Percentiles rank a stretch among this genome's conserved stretches.
phyloP scores from a whole-genome alignment of 2,329 filamentous ascomycete genomes.

The Fusarium mangiferae region DNA sequence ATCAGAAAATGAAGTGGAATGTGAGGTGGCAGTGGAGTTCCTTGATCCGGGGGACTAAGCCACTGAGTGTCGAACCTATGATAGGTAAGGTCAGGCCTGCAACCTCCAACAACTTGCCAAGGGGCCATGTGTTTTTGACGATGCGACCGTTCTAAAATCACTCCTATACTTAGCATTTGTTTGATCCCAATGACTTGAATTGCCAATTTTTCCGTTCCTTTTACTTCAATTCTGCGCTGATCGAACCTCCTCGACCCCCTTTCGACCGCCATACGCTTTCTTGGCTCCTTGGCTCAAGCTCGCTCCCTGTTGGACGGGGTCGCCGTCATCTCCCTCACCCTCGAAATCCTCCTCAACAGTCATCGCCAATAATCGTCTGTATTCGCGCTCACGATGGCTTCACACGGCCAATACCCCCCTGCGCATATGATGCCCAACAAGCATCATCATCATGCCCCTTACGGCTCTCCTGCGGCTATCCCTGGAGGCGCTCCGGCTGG shows the following conservation, averaged over 20 bases:
- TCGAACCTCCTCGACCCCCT: conserved; percentile 21
- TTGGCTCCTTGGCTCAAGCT: conserved; percentile 30
- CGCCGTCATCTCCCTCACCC: conserved; percentile 28
- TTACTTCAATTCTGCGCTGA: conserved; percentile 24
- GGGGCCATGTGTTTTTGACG: conserved; percentile 44
- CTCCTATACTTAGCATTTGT: conserved; percentile 33
- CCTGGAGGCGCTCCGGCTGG: conserved; percentile 71
- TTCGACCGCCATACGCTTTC: conserved; percentile 32
- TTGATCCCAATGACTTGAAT: conserved; percentile 43
- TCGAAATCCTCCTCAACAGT: conserved; percentile 20
- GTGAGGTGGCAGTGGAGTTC: conserved; percentile 25
- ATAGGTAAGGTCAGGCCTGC: conserved; percentile 27
- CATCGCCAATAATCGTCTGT: conserved; percentile 5
- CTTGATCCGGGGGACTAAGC: conserved; percentile 38
- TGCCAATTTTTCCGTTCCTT: conserved; percentile 34
- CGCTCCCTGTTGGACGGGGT: conserved; percentile 33
- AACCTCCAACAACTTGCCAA: conserved; percentile 42
- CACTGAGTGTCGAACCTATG: conserved; percentile 37
- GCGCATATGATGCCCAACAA: conserved; percentile 45
- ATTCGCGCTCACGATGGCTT: conserved; percentile 47
- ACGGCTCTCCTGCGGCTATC: conserved; percentile 56
- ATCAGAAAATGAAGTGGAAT: conserved; percentile 32
- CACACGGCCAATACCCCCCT: conserved; percentile 49
- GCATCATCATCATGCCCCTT: conserved; percentile 56
- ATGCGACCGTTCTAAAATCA: conserved; percentile 41